A percentile compares a stretch with the other conserved stretches of the same genome.
Evolutionary conservation across 495 filamentous ascomycete species (phyloP).

Genomic region (Xylaria acuta): DNA sequence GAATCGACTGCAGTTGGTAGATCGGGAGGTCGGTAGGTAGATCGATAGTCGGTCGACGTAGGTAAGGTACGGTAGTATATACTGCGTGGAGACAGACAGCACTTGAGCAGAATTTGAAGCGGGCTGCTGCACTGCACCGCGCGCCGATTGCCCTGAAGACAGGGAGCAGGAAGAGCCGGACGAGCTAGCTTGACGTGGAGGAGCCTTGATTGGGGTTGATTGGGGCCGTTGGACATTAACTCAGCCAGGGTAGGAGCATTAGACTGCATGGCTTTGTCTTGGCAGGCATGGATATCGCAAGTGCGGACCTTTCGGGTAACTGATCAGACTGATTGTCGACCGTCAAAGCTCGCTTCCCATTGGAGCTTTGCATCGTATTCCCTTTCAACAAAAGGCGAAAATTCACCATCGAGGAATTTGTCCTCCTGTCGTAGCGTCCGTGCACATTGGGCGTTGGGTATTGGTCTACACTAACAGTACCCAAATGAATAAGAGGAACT

Average conservation of each 20-base stretch:
- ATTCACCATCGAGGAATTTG: not conserved
- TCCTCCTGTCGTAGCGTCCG: not conserved
- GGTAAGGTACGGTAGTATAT: not conserved
- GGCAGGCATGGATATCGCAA: not conserved
- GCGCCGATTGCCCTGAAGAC: conserved; percentile 14
- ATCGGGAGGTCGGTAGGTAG: not conserved
- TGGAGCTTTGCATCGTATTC: not conserved
- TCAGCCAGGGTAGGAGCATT: conserved; percentile 14
- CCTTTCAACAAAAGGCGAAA: not conserved
- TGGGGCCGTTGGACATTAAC: conserved; percentile 25
- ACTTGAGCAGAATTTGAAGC: conserved; percentile 7
- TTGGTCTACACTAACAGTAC: not conserved
- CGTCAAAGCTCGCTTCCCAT: conserved; percentile 4
- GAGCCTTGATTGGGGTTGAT: conserved; percentile 23
- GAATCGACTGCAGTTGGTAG: not conserved
- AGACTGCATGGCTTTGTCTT: conserved; percentile 21
- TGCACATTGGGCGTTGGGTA: not conserved
- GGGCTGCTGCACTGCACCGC: not conserved
- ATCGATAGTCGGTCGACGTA: not conserved
- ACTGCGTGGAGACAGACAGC: not conserved
- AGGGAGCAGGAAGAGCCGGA: conserved; percentile 12
- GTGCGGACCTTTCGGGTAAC: conserved; percentile 21
- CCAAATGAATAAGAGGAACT: not conserved
- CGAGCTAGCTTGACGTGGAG: conserved; percentile 13
- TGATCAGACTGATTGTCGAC: not conserved